These are phyloP conservation scores for Fusarium xyrophilum DNA, from an alignment of 2,329 filamentous ascomycete species.

Conservation along the genomic window DNA sequence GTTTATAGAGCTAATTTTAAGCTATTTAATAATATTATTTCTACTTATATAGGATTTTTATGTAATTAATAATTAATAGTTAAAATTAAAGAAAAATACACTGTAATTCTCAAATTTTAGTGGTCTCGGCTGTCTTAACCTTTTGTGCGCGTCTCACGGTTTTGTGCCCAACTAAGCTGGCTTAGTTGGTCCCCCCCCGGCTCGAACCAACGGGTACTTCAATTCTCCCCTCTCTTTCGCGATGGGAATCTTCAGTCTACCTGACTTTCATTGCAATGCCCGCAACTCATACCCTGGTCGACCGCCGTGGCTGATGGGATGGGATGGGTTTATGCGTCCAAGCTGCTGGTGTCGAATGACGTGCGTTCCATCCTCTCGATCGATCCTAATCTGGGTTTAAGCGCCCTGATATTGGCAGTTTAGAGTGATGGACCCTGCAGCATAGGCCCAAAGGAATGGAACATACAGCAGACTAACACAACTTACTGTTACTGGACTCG, in stretches of 20 bases:
- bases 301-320: conserved; percentile 20
- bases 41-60: no score
- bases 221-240: neutral
- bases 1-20: no score
- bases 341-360: conserved; percentile 38
- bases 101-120: no score
- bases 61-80: no score
- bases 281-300: conserved; percentile 9
- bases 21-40: no score
- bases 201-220: no score
- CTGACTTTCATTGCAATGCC: neutral
- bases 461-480: neutral
- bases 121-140: no score
- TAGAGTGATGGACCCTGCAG: conserved; percentile 31
- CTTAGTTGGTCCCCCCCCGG: no score
- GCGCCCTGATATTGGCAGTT: conserved; percentile 35
- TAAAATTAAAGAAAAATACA: no score
- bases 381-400: conserved; percentile 30
- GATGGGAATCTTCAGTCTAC: neutral
- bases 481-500: neutral
- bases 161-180: no score
- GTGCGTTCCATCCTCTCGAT: conserved; percentile 26
- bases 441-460: conserved; percentile 24
- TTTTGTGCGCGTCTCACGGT: no score
- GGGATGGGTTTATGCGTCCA: conserved; percentile 16